phyloP scores from a whole-genome alignment of 169 alveolate species.

The Plasmodium coatneyi region DNA sequence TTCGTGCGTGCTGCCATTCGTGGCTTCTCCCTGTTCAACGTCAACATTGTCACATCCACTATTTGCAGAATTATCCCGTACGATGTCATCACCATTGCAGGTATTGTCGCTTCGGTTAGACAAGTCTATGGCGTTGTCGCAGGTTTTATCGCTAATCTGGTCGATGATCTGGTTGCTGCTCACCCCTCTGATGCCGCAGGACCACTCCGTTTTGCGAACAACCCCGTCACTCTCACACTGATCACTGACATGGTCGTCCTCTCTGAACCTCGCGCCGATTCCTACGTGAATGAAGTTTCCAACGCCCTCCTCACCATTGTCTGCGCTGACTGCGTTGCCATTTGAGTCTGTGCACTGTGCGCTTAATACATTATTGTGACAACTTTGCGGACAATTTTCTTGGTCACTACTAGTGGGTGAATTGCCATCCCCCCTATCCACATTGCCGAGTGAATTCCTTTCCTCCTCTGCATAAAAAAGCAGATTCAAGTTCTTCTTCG shows the following conservation, averaged over 20 bases:
- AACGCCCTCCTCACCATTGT: background rate
- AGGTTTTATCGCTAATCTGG: background rate
- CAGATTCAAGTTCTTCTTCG: constrained; percentile 3
- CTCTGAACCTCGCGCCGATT: background rate
- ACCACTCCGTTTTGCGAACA: background rate
- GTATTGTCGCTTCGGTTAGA: background rate
- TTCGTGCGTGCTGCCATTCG: background rate
- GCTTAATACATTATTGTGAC: background rate
- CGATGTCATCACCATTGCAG: background rate
- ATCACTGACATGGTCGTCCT: background rate
- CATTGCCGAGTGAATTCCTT: background rate
- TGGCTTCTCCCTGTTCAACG: background rate
- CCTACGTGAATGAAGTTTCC: background rate
- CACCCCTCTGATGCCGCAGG: background rate
- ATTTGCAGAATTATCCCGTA: background rate
- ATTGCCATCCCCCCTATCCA: background rate
- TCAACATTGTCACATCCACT: background rate
- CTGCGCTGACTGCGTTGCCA: background rate
- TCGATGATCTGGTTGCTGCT: background rate
- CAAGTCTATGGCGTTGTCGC: background rate
- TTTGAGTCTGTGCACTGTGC: background rate
- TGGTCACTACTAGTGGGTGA: background rate
- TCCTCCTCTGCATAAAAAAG: background rate
- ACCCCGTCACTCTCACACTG: background rate
- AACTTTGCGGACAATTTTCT: background rate